phyloP scores from a whole-genome alignment of 768 basidiomycete genomes.

The Kwoniella sp. region DNA sequence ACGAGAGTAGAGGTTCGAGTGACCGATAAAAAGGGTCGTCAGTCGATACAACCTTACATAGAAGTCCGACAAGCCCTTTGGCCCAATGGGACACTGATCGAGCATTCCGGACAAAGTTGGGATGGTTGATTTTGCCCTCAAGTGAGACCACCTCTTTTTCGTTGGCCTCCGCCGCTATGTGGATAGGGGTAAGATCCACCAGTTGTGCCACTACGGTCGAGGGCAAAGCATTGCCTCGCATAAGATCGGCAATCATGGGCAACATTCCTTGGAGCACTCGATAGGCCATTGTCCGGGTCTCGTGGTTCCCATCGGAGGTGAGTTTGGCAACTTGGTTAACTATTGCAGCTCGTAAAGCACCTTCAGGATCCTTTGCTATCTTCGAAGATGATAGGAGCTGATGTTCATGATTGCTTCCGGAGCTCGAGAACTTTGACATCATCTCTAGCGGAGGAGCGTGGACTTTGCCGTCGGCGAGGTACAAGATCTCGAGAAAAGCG shows the following conservation, averaged over 20 bases:
- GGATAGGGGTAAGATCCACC: slow-evolving; percentile 11
- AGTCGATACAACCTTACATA: slow-evolving; percentile 29
- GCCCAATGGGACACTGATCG: slow-evolving; percentile 17
- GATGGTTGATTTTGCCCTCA: neutral
- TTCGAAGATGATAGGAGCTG: neutral
- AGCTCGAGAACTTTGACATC: slow-evolving; percentile 13
- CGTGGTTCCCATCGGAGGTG: slow-evolving; percentile 4
- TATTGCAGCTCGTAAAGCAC: slow-evolving; percentile 17
- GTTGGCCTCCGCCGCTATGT: neutral
- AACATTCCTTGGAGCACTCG: slow-evolving; percentile 26
- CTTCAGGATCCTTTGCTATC: slow-evolving; percentile 16
- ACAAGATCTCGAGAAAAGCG: slow-evolving; percentile 39
- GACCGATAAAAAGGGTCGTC: slow-evolving; percentile 69
- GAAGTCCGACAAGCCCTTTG: slow-evolving; percentile 20
- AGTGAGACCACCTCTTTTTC: neutral
- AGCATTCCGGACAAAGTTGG: slow-evolving; percentile 12
- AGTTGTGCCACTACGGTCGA: slow-evolving; percentile 1
- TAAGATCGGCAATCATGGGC: slow-evolving; percentile 16
- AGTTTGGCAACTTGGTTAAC: slow-evolving; percentile 17
- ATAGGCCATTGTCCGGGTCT: slow-evolving; percentile 14
- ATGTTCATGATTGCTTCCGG: neutral
- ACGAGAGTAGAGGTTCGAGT: slow-evolving; percentile 64
- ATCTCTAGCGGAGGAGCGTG: slow-evolving; percentile 23
- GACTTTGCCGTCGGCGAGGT: slow-evolving; percentile 32
- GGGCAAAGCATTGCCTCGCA: neutral